Evolutionary conservation across 2,329 filamentous ascomycete species (phyloP).

Genomic region (Stagonosporopsis tanaceti): DNA sequence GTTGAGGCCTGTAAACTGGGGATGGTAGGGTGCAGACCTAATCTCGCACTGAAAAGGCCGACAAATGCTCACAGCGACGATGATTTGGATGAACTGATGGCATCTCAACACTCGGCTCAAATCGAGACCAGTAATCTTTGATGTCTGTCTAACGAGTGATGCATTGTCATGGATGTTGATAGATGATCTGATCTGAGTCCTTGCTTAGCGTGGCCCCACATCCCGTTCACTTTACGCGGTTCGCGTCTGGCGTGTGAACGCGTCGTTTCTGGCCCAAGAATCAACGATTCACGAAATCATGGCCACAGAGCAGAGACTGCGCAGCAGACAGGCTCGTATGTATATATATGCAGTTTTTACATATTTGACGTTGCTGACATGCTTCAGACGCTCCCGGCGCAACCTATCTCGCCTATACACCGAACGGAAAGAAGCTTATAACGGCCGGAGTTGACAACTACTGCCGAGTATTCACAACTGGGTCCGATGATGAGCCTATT

Average conservation of each 20-base stretch:
- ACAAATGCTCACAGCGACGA: not conserved
- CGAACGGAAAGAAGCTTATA: slow-evolving; percentile 83
- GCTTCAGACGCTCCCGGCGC: slow-evolving; percentile 77
- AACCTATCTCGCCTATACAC: slow-evolving; percentile 89
- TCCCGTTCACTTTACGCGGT: slow-evolving; percentile 14
- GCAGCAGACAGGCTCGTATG: slow-evolving; percentile 46
- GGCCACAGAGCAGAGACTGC: slow-evolving; percentile 32
- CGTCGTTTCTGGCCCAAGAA: slow-evolving; percentile 14
- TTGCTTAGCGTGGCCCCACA: slow-evolving; percentile 16
- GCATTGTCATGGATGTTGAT: not conserved
- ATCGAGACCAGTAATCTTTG: no score
- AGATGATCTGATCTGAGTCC: not conserved
- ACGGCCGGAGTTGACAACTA: slow-evolving; percentile 94
- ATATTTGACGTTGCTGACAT: not conserved
- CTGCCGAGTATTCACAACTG: slow-evolving; percentile 90
- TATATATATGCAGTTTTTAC: slow-evolving; percentile 7
- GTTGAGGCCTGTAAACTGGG: not conserved
- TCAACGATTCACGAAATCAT: slow-evolving; percentile 13
- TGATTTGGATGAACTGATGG: no score
- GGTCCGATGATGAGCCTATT: slow-evolving; percentile 88
- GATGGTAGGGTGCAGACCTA: not conserved
- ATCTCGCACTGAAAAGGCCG: not conserved
- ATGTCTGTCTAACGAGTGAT: not conserved
- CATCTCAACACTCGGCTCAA: not conserved
- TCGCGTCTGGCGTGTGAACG: slow-evolving; percentile 14